Conservation (phyloP, 2,329 filamentous ascomycete species). For the Trichoderma sp. region DNA sequence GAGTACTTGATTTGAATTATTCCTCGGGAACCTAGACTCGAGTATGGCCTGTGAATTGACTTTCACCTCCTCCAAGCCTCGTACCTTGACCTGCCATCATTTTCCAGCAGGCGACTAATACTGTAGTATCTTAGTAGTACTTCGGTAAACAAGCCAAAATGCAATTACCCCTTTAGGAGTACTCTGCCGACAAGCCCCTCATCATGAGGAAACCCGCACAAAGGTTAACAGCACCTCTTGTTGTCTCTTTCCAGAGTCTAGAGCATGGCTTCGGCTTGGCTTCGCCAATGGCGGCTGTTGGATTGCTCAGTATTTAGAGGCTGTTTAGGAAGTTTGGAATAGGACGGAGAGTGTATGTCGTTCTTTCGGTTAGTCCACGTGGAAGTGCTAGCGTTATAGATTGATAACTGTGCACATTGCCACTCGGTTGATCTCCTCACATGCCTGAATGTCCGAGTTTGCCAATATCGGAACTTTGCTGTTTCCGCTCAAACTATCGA, state of each 20-base stretch:
- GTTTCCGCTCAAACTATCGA: background rate
- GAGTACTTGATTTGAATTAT: background rate
- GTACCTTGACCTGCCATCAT: background rate
- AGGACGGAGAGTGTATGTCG: too few species aligned
- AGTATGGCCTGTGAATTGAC: background rate
- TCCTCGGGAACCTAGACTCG: background rate
- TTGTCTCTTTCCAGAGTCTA: background rate
- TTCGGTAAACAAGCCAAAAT: background rate
- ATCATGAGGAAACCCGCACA: background rate
- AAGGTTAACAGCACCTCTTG: background rate
- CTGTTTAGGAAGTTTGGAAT: background rate
- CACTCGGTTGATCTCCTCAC: background rate
- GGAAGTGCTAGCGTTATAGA: background rate
- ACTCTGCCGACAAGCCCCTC: background rate
- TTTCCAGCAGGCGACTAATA: background rate
- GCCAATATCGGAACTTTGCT: background rate
- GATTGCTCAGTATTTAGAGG: background rate
- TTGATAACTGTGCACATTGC: background rate
- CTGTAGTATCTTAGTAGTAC: too few species aligned
- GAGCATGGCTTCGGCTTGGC: background rate
- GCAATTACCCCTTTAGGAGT: background rate
- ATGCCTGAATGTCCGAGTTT: background rate
- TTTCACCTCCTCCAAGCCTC: background rate
- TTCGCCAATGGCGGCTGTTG: background rate
- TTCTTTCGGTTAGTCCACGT: background rate